Evolutionary conservation across 2,329 filamentous ascomycete species (phyloP), one percentile per base, ranked within the genome.

Genomic region (Paraphaeosphaeria minitans): DNA sequence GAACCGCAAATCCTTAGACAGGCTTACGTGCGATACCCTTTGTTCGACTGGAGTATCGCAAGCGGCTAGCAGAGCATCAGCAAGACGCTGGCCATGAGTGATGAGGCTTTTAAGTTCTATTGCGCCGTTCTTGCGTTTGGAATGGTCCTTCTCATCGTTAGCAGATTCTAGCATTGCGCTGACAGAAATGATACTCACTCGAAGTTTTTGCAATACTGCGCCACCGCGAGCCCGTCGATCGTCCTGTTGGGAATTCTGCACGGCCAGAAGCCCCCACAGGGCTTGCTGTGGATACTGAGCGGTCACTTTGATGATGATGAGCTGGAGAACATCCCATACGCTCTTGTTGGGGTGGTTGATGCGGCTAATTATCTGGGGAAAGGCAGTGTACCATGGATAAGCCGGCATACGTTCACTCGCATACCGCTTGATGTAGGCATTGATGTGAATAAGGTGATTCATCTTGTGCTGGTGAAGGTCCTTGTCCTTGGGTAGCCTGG

Each of bases 321-420:
- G 84, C 54, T 89, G 86, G 7, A 99, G 80, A 10, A 91, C 81
- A 58, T 89, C 86, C 77, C 92, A 96, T 1, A 97, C 92, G 1
- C 87, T 85, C 4, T 77, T 77, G 73, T 97, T 91, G 0, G 89
- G 87, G 78, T 99, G 95, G 47, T 91, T 91, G 68, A 99, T 97
- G 33, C 95, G 89, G n/a, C 94, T 95, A 57, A 99, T 91, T 61
- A 99, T 90, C 77, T 99, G 95, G 5, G 95, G 91, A 43, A 99
- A 82, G 6, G 94, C 87, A 1, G 89, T 90, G 72, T 93, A 94
- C 75, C 92, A 93, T 33, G 92, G 85, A 68, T 90, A 93, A 1
- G 89, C 85, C 2, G 91, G 90, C 59, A 93, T 81, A 5, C 87
- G 84, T 22, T 83, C 77, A 19, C 58, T 61, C 39, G 94, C 84